Conservation (phyloP, 106 monocot species). For the Dendrobium huoshanense region DNA sequence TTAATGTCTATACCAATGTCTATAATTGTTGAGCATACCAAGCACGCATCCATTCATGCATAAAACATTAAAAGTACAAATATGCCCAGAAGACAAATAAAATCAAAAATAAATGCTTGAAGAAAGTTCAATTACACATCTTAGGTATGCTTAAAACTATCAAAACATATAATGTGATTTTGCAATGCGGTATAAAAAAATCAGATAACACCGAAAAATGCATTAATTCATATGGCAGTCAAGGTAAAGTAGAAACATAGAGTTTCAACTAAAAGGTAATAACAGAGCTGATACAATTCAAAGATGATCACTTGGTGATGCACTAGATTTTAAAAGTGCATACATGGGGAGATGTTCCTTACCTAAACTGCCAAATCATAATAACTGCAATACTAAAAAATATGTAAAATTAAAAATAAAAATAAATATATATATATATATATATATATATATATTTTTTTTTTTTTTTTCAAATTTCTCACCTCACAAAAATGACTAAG, state of each 20-base stretch:
- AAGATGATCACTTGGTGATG: too few species aligned
- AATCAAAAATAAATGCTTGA: not conserved
- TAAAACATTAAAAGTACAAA: not conserved
- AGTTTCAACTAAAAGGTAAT: not conserved
- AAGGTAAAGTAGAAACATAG: not conserved
- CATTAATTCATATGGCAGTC: not conserved
- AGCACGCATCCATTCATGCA: not conserved
- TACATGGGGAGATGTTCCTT: too few species aligned
- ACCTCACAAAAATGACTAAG: too few species aligned
- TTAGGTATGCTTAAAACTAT: not conserved
- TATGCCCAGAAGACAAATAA: not conserved
- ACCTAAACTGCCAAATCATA: too few species aligned
- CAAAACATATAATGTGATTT: not conserved
- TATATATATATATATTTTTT: too few species aligned
- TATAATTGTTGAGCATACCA: not conserved
- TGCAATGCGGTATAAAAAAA: not conserved
- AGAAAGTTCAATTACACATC: not conserved
- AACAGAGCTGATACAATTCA: not conserved
- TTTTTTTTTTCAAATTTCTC: too few species aligned
- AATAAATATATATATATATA: too few species aligned
- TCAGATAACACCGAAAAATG: not conserved
- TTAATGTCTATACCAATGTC: not conserved
- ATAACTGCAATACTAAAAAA: too few species aligned
- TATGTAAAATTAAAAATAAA: too few species aligned
- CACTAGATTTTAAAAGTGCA: too few species aligned